Base-by-base conservation (phyloP, 169 alveolate species). In the Amoebophrya sp. region DNA sequence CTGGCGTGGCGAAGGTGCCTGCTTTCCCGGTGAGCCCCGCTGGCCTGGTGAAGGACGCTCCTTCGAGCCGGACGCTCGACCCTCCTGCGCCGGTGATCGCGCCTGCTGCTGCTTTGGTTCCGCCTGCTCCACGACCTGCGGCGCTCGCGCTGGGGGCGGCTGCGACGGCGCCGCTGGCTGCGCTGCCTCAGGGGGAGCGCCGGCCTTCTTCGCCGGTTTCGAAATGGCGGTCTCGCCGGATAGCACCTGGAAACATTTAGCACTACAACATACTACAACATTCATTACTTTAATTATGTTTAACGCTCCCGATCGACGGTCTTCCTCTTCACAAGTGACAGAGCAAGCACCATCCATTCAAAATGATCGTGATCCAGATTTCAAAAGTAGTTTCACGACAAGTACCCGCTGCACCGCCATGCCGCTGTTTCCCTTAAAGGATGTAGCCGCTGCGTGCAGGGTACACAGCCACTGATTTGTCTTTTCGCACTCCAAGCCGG, bases 401-500 rank as follows among this genome's bases (percentile, higher is more conserved):
- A 88, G 88, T 40, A 91, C 91, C 4, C 93, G 88, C 39, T 89
- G 91, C 39, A 91, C 93, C 4, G 93, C 93, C 39, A 48, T 41
- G 31, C 40, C 91, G 26, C 89, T 50, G 89, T 91, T 91, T 7
- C 91, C 93, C 16, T 41, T 90, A 41, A 88, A 88, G 69, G 89
- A 50, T 13, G 93, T 88, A 15, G 93, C 93, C 26, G 93, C 93
- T 26, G 88, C 89, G 41, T 91, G 89, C 23, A 91, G 93, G 58
- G 69, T 40, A 16, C 50, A 88, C 34, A 91, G 93, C 93, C 93
- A 91, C 0, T 91, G 89, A 4, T 91, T 91, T 15, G 93, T 91
- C 91, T 91, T 91, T 10, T 91, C 93, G 38, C 91, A 88, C 91
- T 91, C 93, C 42, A 91, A 89, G 0, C 93, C 93, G 31, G 93